Conservation (phyloP, 1,139 yeast species). For the Tardiomyces digboiensis region DNA sequence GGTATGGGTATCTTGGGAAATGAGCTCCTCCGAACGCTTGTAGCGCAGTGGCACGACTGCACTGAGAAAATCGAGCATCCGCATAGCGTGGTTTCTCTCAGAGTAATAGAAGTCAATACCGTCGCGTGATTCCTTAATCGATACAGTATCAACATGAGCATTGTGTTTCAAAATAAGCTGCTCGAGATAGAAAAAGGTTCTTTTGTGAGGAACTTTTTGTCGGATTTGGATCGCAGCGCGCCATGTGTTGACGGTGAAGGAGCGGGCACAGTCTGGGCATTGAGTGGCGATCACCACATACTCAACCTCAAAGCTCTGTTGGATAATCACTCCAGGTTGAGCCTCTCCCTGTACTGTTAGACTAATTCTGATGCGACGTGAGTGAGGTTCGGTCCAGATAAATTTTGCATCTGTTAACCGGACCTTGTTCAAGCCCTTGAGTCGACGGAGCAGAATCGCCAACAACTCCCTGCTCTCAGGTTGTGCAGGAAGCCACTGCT, state of each 20-base stretch:
- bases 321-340: slow-evolving; percentile 80
- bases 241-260: slow-evolving; percentile 96
- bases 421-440: slow-evolving; percentile 82
- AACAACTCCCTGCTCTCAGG: slow-evolving; percentile 87
- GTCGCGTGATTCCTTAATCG: slow-evolving; percentile 86
- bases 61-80: slow-evolving; percentile 83
- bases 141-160: slow-evolving; percentile 89
- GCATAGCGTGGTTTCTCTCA: slow-evolving; percentile 82
- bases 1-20: slow-evolving; percentile 86
- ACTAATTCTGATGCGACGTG: slow-evolving; percentile 85
- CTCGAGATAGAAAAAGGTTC: slow-evolving; percentile 92
- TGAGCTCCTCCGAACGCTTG: slow-evolving; percentile 82
- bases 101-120: slow-evolving; percentile 93
- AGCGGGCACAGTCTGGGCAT: slow-evolving; percentile 97
- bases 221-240: slow-evolving; percentile 97
- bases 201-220: slow-evolving; percentile 94
- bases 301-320: slow-evolving; percentile 94
- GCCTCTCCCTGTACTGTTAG: slow-evolving; percentile 97
- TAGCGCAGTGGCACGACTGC: slow-evolving; percentile 78
- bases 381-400: slow-evolving; percentile 99
- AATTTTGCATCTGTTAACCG: slow-evolving; percentile 85
- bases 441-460: slow-evolving; percentile 80
- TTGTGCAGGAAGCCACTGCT: slow-evolving; percentile 86
- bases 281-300: slow-evolving; percentile 91
- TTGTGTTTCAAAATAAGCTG: slow-evolving; percentile 88